Conservation (phyloP, 306 rosid genomes). For the Glycine tomentella region DNA sequence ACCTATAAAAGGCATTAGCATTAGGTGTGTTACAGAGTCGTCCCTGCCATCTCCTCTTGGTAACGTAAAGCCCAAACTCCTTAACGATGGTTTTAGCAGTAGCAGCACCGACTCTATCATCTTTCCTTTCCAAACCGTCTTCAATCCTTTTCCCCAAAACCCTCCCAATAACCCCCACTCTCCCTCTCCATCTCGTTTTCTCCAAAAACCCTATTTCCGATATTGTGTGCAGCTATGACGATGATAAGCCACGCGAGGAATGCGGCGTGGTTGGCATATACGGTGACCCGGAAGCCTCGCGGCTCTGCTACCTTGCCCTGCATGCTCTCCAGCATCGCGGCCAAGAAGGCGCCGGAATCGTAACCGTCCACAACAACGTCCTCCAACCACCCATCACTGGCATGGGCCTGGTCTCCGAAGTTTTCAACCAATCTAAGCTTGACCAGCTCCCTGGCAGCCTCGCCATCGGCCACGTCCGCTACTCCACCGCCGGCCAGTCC, state of each 20-base stretch:
- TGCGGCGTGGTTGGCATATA: constrained; percentile 96
- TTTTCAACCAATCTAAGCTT: constrained; percentile 74
- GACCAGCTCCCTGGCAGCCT: constrained; percentile 76
- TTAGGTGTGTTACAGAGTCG: no score
- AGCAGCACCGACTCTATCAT: no score
- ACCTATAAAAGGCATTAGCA: no score
- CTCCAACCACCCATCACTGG: constrained; percentile 78
- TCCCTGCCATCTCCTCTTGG: no score
- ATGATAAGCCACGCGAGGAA: constrained; percentile 93
- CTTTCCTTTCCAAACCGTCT: no score
- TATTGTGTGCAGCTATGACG: background rate
- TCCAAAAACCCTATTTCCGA: no score
- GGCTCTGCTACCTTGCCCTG: constrained; percentile 80
- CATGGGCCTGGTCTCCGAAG: constrained; percentile 89
- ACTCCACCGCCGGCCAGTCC: constrained; percentile 89
- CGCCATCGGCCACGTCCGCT: constrained; percentile 92
- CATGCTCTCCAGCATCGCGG: constrained; percentile 98
- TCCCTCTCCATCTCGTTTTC: no score
- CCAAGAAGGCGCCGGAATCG: constrained; percentile 96
- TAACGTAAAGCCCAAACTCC: no score
- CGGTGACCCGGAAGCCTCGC: constrained; percentile 91
- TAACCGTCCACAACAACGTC: constrained; percentile 66
- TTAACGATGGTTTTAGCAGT: no score
- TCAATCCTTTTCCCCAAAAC: no score
- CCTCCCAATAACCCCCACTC: no score